Evolutionary conservation across 2,329 filamentous ascomycete species (phyloP), one percentile per base, ranked within the genome.

Genomic region (Cladosporium phlei): DNA sequence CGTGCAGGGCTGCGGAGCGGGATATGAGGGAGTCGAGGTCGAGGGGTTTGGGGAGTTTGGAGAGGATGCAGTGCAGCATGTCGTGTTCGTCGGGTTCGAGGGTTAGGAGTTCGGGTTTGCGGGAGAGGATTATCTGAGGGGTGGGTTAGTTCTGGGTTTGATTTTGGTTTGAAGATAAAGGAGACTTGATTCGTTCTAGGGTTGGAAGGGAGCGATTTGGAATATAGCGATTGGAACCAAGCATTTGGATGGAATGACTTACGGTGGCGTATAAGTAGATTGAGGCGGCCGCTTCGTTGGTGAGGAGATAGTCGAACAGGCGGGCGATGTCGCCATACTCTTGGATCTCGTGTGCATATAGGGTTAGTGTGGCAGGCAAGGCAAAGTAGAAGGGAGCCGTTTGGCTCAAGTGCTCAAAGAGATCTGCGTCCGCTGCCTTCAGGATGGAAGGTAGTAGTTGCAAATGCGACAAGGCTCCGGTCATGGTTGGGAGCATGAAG

Each of bases 331-430:
- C 86, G 52, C 80, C 79, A 64, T 95, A 96, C 32, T 85, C 82
- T 66, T 93, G 84, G 51, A 98, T 89, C 64, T 97, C 91, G 68
- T 98, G 93, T 14, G 93, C 89, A 66, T 96, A 98, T 72, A 98
- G 83, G 25, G 94, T 98, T 33, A 98, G 76, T 0, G 89, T 95
- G 38, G 88, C 89, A n/a, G 88, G 83, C 4, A 98, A 75, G 4
- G 93, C 93, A 66, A 95, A 98, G 38, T 48, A 48, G 66, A 90
- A 96, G 1, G 93, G 91, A 61, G 90, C 82, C 4, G 62, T 56
- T 19, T 56, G 38, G 17, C 55, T 55, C n/a, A 67, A 50, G 68
- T 95, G 91, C 6, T 67, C 71, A 64, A 80, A 85, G 19, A 98
- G 74, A 33, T 74, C 71, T 4, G 82, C 78, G 65, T 96, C 88